These are phyloP conservation scores for Pisolithus thermaeus DNA, from an alignment of 1,284 basidiomycete genomes.

Conservation along the genomic window DNA sequence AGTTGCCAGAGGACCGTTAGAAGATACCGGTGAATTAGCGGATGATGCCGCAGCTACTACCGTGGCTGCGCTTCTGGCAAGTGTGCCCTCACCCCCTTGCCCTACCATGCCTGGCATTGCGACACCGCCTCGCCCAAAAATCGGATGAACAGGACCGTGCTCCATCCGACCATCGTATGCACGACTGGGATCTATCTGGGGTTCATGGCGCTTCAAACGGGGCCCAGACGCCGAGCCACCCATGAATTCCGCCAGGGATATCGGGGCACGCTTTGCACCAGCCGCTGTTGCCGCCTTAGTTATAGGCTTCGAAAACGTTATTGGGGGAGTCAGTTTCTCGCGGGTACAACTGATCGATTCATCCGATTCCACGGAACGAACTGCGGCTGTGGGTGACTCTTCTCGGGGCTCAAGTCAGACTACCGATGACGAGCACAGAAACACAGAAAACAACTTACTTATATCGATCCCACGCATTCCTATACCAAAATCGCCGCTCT, in stretches of 20 bases:
- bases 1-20: neutral
- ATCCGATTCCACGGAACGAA: constrained; percentile 8
- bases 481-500: constrained; percentile 39
- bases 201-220: constrained; percentile 60
- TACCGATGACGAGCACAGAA: neutral
- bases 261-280: constrained; percentile 19
- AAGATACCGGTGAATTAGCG: constrained; percentile 1
- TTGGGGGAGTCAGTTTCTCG: constrained; percentile 3
- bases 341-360: constrained; percentile 3
- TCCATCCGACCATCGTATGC: constrained; percentile 62
- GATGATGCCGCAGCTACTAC: neutral
- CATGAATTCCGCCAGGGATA: constrained; percentile 73
- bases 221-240: constrained; percentile 64
- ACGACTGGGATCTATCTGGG: constrained; percentile 62
- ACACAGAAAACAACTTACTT: constrained; percentile 20
- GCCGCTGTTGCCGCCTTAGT: constrained; percentile 7
- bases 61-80: constrained; percentile 22
- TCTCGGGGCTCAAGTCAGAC: constrained; percentile 17
- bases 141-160: constrained; percentile 51
- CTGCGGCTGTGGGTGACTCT: neutral
- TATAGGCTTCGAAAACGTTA: constrained; percentile 12
- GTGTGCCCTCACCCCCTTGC: constrained; percentile 1
- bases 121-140: constrained; percentile 67
- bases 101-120: constrained; percentile 62
- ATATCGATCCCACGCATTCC: constrained; percentile 31